Percentiles rank a stretch among this genome's conserved stretches.
These are phyloP conservation scores for Mycosarcoma maydis DNA, from an alignment of 1,284 basidiomycete genomes.

Conservation along the genomic window DNA sequence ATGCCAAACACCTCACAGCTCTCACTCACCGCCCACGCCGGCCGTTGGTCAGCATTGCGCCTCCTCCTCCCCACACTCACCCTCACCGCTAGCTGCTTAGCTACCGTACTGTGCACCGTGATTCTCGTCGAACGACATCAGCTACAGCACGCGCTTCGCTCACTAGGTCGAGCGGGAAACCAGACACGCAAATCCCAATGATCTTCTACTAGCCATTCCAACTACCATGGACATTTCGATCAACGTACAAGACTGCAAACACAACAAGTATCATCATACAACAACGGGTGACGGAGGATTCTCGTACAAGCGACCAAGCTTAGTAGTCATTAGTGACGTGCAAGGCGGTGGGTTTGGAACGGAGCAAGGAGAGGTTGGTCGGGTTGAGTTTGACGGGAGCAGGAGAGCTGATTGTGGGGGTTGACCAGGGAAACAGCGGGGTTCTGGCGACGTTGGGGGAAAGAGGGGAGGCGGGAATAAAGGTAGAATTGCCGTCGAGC, in stretches of 20 bases:
- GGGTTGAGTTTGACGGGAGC: slow-evolving; percentile 9
- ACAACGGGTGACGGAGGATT: too few relatives aligned
- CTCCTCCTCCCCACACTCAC: slow-evolving; percentile 17
- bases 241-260: neutral
- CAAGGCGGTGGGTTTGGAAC: slow-evolving; percentile 1
- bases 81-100: slow-evolving; percentile 8
- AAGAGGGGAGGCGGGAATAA: too few relatives aligned
- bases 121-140: slow-evolving; percentile 14
- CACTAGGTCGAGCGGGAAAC: neutral
- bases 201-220: too few relatives aligned
- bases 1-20: slow-evolving; percentile 14
- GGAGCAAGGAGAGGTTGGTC: slow-evolving; percentile 5
- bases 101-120: neutral
- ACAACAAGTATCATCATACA: neutral
- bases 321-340: slow-evolving; percentile 14
- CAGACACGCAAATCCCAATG: slow-evolving; percentile 8
- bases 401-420: slow-evolving; percentile 24
- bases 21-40: too few relatives aligned
- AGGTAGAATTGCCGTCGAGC: slow-evolving; percentile 11
- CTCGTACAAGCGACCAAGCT: too few relatives aligned
- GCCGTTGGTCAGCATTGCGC: too few relatives aligned
- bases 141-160: neutral
- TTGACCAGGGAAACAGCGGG: slow-evolving; percentile 28
- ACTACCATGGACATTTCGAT: too few relatives aligned
- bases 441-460: neutral